Evolutionary conservation across 164 flowering plant species (phyloP).

Genomic region (Sextonia rubra): DNA sequence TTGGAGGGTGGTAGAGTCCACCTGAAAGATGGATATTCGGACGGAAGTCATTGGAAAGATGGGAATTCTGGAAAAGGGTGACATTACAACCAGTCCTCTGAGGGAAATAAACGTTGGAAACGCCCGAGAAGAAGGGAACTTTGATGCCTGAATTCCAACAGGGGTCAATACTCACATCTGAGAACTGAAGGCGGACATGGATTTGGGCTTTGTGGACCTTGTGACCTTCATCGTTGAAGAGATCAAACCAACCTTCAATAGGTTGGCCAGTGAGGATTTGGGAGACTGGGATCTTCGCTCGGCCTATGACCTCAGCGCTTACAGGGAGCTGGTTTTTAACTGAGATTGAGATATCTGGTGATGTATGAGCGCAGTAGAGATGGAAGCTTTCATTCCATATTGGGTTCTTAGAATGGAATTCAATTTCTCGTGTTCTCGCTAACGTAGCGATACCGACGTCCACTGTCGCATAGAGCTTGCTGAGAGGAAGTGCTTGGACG

Average conservation of each 20-base stretch:
- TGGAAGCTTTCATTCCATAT: slow-evolving; percentile 76
- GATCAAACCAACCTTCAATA: slow-evolving; percentile 63
- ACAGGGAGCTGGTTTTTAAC: slow-evolving; percentile 69
- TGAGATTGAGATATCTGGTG: slow-evolving; percentile 57
- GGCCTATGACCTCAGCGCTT: slow-evolving; percentile 70
- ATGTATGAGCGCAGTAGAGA: slow-evolving; percentile 72
- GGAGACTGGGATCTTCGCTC: slow-evolving; percentile 62
- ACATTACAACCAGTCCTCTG: slow-evolving; percentile 69
- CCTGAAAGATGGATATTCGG: slow-evolving; percentile 72
- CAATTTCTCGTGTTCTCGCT: slow-evolving; percentile 58
- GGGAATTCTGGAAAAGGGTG: slow-evolving; percentile 77
- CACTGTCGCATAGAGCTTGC: slow-evolving; percentile 61
- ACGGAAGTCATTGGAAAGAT: slow-evolving; percentile 59
- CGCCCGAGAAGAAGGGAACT: slow-evolving; percentile 58
- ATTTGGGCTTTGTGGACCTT: slow-evolving; percentile 52
- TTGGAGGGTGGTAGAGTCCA: slow-evolving; percentile 52
- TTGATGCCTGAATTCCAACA: slow-evolving; percentile 52
- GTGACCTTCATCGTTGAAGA: slow-evolving; percentile 38
- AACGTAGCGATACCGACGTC: slow-evolving; percentile 69
- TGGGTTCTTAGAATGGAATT: slow-evolving; percentile 47
- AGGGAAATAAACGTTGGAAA: slow-evolving; percentile 61
- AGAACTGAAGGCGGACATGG: slow-evolving; percentile 62
- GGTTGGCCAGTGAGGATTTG: slow-evolving; percentile 58
- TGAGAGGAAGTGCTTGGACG: slow-evolving; percentile 33
- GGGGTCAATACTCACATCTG: slow-evolving; percentile 44